These are phyloP conservation scores for Cryptosporidium ubiquitum DNA, from an alignment of 169 alveolate species.

Conservation along the genomic window DNA sequence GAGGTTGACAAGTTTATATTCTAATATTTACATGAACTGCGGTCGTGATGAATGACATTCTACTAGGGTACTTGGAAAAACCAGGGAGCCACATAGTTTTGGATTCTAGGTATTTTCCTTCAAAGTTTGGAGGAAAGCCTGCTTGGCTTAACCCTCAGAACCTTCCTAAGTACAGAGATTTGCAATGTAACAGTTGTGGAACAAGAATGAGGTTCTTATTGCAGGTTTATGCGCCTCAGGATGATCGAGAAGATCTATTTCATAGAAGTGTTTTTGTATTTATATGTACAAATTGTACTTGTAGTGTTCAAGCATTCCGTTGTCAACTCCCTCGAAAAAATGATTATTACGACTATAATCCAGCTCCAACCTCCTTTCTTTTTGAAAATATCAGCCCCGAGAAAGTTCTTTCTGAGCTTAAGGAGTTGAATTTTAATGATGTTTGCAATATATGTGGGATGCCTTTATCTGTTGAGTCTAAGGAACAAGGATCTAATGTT, in stretches of 20 bases:
- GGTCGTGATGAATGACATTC: slow-evolving; percentile 2
- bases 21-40: not conserved
- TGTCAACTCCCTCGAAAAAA: slow-evolving; percentile 62
- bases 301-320: slow-evolving; percentile 26
- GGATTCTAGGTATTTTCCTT: slow-evolving; percentile 71
- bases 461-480: slow-evolving; percentile 7
- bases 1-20: not conserved
- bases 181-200: slow-evolving; percentile 56
- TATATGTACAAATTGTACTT: slow-evolving; percentile 41
- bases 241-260: slow-evolving; percentile 64
- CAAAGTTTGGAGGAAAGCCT: slow-evolving; percentile 79
- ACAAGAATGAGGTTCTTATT: slow-evolving; percentile 44
- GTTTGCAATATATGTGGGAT: slow-evolving; percentile 40
- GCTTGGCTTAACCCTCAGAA: slow-evolving; percentile 77
- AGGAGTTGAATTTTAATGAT: not conserved
- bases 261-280: slow-evolving; percentile 56
- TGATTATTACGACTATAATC: slow-evolving; percentile 51
- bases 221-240: slow-evolving; percentile 69
- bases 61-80: slow-evolving; percentile 59
- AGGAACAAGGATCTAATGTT: not conserved
- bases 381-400: not conserved
- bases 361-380: slow-evolving; percentile 10
- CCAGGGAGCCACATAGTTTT: not conserved
- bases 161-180: slow-evolving; percentile 65
- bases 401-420: not conserved